Evolutionary conservation across 2,329 filamentous ascomycete species (phyloP).

Genomic region (Eutypella sp.): DNA sequence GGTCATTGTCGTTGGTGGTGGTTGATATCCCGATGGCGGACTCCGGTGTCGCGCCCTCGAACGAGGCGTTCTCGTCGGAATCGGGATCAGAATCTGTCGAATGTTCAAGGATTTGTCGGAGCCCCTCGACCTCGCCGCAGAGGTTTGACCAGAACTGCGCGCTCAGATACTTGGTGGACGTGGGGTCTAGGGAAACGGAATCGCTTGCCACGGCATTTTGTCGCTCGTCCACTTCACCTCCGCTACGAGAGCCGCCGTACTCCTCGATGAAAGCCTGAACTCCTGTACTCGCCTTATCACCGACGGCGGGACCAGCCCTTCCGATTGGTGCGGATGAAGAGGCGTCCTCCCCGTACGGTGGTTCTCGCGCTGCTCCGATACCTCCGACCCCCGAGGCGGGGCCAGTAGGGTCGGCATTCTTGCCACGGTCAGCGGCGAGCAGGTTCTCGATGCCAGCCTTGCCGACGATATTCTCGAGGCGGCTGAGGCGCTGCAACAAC

Average conservation of each 20-base stretch:
- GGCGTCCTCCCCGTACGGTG: neutral
- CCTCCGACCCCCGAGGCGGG: neutral
- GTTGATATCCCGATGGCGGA: constrained; percentile 11
- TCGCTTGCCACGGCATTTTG: neutral
- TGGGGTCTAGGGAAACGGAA: constrained; percentile 6
- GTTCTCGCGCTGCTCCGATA: neutral
- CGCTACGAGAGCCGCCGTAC: neutral
- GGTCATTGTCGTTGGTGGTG: too few species aligned
- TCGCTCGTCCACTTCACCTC: neutral
- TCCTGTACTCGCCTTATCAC: neutral
- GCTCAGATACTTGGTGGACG: constrained; percentile 34
- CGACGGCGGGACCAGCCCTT: neutral
- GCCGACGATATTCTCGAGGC: constrained; percentile 41
- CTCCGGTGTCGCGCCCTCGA: constrained; percentile 16
- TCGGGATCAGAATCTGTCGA: constrained; percentile 35
- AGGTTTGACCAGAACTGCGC: constrained; percentile 40
- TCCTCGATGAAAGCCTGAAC: neutral
- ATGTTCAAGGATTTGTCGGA: constrained; percentile 39
- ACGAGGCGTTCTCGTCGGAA: constrained; percentile 28
- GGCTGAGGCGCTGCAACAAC: constrained; percentile 38
- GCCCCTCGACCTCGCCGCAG: constrained; percentile 39
- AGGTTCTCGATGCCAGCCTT: constrained; percentile 32
- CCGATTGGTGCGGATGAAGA: neutral
- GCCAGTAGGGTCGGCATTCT: constrained; percentile 3
- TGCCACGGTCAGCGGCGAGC: constrained; percentile 6